Percentiles rank a stretch among this genome's conserved stretches.
Conservation (phyloP, 169 alveolate genomes). For the Plasmodium chabaudi region DNA sequence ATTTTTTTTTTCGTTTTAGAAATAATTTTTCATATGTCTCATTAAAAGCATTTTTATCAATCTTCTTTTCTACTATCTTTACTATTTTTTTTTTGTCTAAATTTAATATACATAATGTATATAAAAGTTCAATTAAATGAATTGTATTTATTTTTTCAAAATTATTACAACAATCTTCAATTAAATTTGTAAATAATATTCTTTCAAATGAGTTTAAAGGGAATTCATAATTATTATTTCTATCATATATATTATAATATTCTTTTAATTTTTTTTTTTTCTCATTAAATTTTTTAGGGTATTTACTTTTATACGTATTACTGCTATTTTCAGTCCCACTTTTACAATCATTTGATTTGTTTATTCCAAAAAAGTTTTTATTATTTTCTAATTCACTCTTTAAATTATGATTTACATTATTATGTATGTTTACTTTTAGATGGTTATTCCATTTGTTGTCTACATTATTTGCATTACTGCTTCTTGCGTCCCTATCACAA, state of each 20-base stretch:
- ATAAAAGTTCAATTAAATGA: constrained; percentile 32
- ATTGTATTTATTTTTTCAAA: constrained; percentile 16
- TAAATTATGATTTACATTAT: not conserved
- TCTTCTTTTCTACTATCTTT: constrained; percentile 23
- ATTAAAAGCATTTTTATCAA: not conserved
- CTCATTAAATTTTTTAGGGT: constrained; percentile 19
- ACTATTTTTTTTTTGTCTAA: constrained; percentile 44
- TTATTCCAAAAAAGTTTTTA: not conserved
- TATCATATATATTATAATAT: constrained; percentile 22
- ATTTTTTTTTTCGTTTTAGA: constrained; percentile 11
- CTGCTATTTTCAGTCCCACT: not conserved
- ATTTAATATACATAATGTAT: constrained; percentile 37
- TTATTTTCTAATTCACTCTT: not conserved
- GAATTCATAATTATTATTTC: constrained; percentile 32
- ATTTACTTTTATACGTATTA: constrained; percentile 15
- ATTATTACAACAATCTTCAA: constrained; percentile 70
- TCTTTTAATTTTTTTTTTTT: constrained; percentile 41
- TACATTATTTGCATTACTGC: not conserved
- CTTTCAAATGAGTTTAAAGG: constrained; percentile 38
- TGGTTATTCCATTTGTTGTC: not conserved
- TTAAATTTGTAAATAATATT: constrained; percentile 44
- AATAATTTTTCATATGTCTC: constrained; percentile 16
- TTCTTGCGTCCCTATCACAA: not conserved
- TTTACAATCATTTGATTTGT: not conserved
- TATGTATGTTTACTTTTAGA: no score